phyloP scores from a whole-genome alignment of 1,284 basidiomycete genomes.

The Ustilago tritici region DNA sequence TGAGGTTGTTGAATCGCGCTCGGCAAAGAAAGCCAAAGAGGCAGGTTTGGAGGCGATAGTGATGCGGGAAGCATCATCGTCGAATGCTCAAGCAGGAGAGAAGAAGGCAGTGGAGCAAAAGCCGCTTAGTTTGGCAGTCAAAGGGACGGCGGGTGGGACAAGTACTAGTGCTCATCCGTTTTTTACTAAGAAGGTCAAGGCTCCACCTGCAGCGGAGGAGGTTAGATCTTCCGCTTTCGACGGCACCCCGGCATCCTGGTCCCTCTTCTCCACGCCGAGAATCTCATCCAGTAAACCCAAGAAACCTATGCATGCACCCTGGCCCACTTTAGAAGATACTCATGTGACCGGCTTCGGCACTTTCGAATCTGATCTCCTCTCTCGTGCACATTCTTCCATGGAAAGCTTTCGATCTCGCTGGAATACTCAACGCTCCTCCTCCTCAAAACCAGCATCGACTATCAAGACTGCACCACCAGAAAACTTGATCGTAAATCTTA shows the following conservation, averaged over 20 bases:
- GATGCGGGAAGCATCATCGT: not conserved
- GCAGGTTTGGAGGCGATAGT: not conserved
- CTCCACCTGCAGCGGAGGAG: constrained; percentile 3
- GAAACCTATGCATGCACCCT: constrained; percentile 27
- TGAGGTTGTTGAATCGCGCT: constrained; percentile 27
- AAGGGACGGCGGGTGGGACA: constrained; percentile 14
- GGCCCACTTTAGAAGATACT: constrained; percentile 23
- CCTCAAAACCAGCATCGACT: not conserved
- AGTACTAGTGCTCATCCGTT: constrained; percentile 37
- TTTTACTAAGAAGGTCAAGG: constrained; percentile 34
- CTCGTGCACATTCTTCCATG: constrained; percentile 9
- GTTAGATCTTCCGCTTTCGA: constrained; percentile 6
- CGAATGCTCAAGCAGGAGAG: not conserved
- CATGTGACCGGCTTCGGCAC: constrained; percentile 19
- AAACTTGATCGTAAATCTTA: constrained; percentile 24
- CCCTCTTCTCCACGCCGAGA: constrained; percentile 34
- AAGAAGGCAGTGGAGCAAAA: constrained; percentile 20
- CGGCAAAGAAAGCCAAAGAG: not conserved
- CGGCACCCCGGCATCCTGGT: constrained; percentile 27
- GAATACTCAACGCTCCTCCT: not conserved
- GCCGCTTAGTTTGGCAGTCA: constrained; percentile 38
- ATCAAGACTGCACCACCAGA: not conserved
- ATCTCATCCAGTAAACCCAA: constrained; percentile 16
- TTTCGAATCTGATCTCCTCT: constrained; percentile 12
- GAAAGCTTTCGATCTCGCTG: constrained; percentile 22